Base-by-base conservation (phyloP, 345 rosid species). In the Eucalyptus globulus region DNA sequence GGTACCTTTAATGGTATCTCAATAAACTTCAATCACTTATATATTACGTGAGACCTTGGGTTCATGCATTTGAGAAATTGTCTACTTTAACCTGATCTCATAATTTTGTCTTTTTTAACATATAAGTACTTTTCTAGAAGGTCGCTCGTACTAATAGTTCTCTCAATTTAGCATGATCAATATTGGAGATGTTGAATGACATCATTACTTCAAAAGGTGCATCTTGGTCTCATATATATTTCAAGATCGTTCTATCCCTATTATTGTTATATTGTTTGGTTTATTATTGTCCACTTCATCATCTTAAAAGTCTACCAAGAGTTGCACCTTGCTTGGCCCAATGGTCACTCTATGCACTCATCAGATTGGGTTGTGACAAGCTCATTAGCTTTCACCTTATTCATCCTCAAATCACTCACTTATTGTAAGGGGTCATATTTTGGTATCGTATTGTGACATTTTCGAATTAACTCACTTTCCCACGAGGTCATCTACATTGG, bases 381-480 rank as follows among this genome's bases (percentile, higher is more conserved):
- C 45, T 17, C 24, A 17, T 43, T 6, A 69, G 76, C 40, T 65
- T 15, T 21, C 60, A 10, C 62, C 3, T 2, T 3, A 56, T 34
- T 34, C 12, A 22, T 72, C 81, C 44, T 72, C 6, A 37, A 34
- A 72, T 22, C 26, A 9, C 24, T 21, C 44, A 34, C 44, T 37
- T 34, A 34, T 8, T 34, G 5, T 2, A 72, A 37, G 11, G 27
- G 9, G 45, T 37, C 27, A 5, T 72, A 16, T 40, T 72, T 0
- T 11, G 1, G 24, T 72, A 34, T 0, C 4, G 0, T 37, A 72
- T 72, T 3, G 4, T 21, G 45, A 2, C 27, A 37, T 37, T 40
- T 37, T 24, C 0, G 3, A 17, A 72, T 72, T 37, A 21, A 37
- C 26, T 72, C 45, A 72, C 45, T 37, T 72, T 16, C 8, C 45